Percentiles rank a stretch among this genome's conserved stretches.
Conservation (phyloP, 1,284 basidiomycete genomes). For the Naganishia cerealis region DNA sequence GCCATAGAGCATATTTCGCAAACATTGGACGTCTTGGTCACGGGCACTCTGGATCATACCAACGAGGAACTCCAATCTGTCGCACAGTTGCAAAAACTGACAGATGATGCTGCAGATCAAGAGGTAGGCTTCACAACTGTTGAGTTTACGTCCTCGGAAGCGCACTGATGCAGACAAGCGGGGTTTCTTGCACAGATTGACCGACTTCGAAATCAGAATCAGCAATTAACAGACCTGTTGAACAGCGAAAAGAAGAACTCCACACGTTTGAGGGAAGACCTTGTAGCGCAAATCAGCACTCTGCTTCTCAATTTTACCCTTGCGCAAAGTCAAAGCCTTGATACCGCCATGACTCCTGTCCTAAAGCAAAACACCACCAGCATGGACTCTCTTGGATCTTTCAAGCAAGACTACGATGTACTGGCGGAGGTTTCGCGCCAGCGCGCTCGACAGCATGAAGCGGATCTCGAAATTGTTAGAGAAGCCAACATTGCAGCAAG, state of each 20-base stretch:
- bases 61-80: slow-evolving; percentile 61
- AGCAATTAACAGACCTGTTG: slow-evolving; percentile 64
- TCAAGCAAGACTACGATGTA: slow-evolving; percentile 12
- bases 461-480: slow-evolving; percentile 21
- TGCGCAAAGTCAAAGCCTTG: slow-evolving; percentile 68
- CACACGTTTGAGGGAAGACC: slow-evolving; percentile 66
- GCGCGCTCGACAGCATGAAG: slow-evolving; percentile 5
- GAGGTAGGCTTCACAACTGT: slow-evolving; percentile 55
- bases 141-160: neutral
- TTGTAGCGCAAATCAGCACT: slow-evolving; percentile 69
- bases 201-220: slow-evolving; percentile 71
- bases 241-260: slow-evolving; percentile 67
- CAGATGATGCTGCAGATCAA: slow-evolving; percentile 59
- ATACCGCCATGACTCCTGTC: slow-evolving; percentile 62
- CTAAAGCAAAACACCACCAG: slow-evolving; percentile 62
- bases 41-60: slow-evolving; percentile 63
- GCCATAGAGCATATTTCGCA: slow-evolving; percentile 49
- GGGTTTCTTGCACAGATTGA: slow-evolving; percentile 53
- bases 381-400: slow-evolving; percentile 52
- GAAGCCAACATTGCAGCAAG: slow-evolving; percentile 9
- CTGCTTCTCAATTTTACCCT: slow-evolving; percentile 70
- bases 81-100: slow-evolving; percentile 59
- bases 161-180: neutral
- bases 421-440: neutral
- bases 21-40: slow-evolving; percentile 64